These are phyloP conservation scores for Aspergillus oerlinghausenensis DNA, from an alignment of 2,329 filamentous ascomycete genomes.

Conservation along the genomic window DNA sequence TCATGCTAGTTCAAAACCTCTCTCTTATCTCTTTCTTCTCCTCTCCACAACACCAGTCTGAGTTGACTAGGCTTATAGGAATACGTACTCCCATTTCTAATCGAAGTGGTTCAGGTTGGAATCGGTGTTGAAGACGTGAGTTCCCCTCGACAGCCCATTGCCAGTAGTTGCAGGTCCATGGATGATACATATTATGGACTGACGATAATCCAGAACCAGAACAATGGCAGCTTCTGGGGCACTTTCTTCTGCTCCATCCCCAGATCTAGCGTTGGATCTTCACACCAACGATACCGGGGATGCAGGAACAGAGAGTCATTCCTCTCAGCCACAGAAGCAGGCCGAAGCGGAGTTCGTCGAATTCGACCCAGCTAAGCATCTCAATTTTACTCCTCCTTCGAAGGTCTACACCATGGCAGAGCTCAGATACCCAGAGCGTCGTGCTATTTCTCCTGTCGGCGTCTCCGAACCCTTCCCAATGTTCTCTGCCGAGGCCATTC, in stretches of 20 bases:
- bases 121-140: not conserved
- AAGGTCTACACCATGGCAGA: slow-evolving; percentile 59
- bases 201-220: slow-evolving; percentile 10
- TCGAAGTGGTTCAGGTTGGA: not conserved
- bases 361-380: slow-evolving; percentile 55
- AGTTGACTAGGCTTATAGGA: not conserved
- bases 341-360: slow-evolving; percentile 16
- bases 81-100: not conserved
- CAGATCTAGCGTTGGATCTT: slow-evolving; percentile 12
- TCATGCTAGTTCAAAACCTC: no score
- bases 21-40: not conserved
- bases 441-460: slow-evolving; percentile 58
- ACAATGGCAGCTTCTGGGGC: slow-evolving; percentile 14
- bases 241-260: slow-evolving; percentile 21
- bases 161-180: not conserved
- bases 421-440: slow-evolving; percentile 51
- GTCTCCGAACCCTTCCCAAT: slow-evolving; percentile 63
- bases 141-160: not conserved
- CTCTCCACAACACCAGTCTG: not conserved
- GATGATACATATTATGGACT: not conserved
- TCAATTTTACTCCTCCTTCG: slow-evolving; percentile 49
- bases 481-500: slow-evolving; percentile 58
- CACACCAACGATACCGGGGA: slow-evolving; percentile 16
- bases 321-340: slow-evolving; percentile 29
- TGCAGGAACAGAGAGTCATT: slow-evolving; percentile 17